Base-by-base conservation (phyloP, 2,329 filamentous ascomycete genomes). In the Helotiales sp. region DNA sequence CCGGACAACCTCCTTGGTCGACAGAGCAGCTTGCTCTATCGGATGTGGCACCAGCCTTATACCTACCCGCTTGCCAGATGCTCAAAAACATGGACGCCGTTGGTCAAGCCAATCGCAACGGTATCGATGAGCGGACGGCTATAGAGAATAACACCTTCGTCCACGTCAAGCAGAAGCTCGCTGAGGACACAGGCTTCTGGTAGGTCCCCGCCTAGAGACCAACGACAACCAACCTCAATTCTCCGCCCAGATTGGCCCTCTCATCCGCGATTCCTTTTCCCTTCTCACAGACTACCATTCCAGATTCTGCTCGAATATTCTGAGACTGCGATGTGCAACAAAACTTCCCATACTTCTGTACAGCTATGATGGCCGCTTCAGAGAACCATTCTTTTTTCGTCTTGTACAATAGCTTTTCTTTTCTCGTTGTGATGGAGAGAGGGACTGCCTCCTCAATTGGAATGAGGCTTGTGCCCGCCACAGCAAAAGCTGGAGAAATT, bases 71-170 rank as follows among this genome's bases (percentile, higher is more conserved):
- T n/a, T 63, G 62, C 30, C 30, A 53, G 27, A 64, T 69, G 61
- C 47, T 69, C 2, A 62, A 61, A 44, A 27, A 59, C 8, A 66
- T 66, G 59, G 65, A 66, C 52, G 56, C 55, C 3, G 50, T 69
- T n/a, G 67, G 67, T 2, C 54, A 36, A 19, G 49, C 59, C 13
- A 66, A 64, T 40, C 42, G 58, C 13, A 66, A 66, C 38, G 57
- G 57, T 7, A 44, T 44, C 9, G 22, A 24, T 9, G 13, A 13
- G 13, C 40, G 40, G 9, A 10, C 40, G 6, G 40, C 27, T n/a
- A 6, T 25, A 5, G 36, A 40, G 36, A 5, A 4, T 2, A 40
- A 17, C 36, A 40, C 17, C 3, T 4, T 19, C 19, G 15, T 19
- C 15, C 36, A 19, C 22, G 15, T 25, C 13, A 24, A 34, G 7